These are phyloP conservation scores for Nyssa sinensis DNA, from an alignment of 148 eudicot genomes.

Conservation along the genomic window DNA sequence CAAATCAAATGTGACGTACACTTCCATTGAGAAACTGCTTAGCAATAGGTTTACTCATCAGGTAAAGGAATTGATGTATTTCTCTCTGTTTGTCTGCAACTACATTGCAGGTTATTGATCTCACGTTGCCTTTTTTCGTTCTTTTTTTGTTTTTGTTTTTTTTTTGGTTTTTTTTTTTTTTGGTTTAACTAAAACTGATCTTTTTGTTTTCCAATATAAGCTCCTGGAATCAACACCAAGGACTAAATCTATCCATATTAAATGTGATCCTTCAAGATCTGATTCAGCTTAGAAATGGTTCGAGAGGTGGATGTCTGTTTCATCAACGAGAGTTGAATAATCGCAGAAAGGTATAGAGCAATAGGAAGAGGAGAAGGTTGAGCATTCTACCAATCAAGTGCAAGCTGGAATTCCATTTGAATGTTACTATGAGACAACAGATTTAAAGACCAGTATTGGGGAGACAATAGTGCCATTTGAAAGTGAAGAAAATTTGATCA, in stretches of 20 bases:
- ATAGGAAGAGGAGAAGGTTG: slow-evolving; percentile 18
- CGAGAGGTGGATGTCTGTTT: slow-evolving; percentile 86
- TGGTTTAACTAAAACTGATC: too few species aligned
- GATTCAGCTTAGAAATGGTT: slow-evolving; percentile 88
- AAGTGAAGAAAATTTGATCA: slow-evolving; percentile 26
- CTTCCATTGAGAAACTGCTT: slow-evolving; percentile 67
- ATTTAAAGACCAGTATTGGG: slow-evolving; percentile 14
- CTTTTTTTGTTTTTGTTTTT: too few species aligned
- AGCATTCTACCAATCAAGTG: slow-evolving; percentile 23
- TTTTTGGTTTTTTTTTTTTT: too few species aligned
- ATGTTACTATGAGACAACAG: slow-evolving; percentile 26
- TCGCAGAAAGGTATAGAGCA: too few species aligned
- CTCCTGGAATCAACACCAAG: slow-evolving; percentile 72
- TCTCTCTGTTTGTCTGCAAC: not conserved
- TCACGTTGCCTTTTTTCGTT: not conserved
- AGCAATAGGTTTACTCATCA: slow-evolving; percentile 69
- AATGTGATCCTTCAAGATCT: slow-evolving; percentile 70
- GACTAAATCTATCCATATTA: slow-evolving; percentile 52
- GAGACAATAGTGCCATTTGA: slow-evolving; percentile 26
- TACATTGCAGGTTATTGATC: not conserved
- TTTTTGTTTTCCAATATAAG: too few species aligned
- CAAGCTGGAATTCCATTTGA: slow-evolving; percentile 28
- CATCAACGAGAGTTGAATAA: slow-evolving; percentile 32
- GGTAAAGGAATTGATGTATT: slow-evolving; percentile 52
- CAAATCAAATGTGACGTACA: slow-evolving; percentile 31